Evolutionary conservation across 306 rosid species (phyloP), one percentile per base, ranked within the genome.

Genomic region (Carpinus viminea): DNA sequence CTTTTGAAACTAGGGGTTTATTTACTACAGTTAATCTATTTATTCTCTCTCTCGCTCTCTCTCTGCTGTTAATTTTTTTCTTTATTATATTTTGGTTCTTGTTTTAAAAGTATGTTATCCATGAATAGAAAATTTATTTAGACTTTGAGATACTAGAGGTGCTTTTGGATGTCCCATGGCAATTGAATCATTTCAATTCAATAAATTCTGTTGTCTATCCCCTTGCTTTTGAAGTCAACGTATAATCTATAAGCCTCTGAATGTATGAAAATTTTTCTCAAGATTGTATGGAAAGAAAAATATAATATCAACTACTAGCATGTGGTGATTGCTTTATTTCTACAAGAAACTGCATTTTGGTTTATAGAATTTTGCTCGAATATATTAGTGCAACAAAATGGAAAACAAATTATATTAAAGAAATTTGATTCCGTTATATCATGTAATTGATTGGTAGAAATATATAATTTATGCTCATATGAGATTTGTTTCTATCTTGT

Each of bases 401-500:
- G 16, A 12, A 1, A 60, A 24, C 9, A 66, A 38, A 66, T 8
- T 10, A 18, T 76, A 26, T 7, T 20, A 48, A 53, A 53, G 15
- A 41, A 68, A 68, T 43, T 21, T 41, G 52, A 21, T 62, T 73
- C 56, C 12, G 7, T 53, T 55, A 57, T 51, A 65, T 74, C 31
- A 54, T 72, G 12, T 73, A 47, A 57, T 72, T 36, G 70, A n/a
- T 73, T n/a, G 13, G 28, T 57, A 36, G 64, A 62, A 48, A 64
- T 12, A 51, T 68, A 20, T 74, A 55, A 53, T 62, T 0, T 61
- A 12, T 61, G 66, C 77, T 12, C 26, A 21, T 57, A 74, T 70
- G 69, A 60, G 53, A 54, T 13, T 74, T 69, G 38, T 28, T 8
- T 41, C 76, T 62, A 50, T 78, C 52, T 72, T 85, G 6, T 77